A percentile compares a stretch with the other conserved stretches of the same genome.
These are phyloP conservation scores for Calocybe cyanea DNA, from an alignment of 768 basidiomycete species.

Conservation along the genomic window DNA sequence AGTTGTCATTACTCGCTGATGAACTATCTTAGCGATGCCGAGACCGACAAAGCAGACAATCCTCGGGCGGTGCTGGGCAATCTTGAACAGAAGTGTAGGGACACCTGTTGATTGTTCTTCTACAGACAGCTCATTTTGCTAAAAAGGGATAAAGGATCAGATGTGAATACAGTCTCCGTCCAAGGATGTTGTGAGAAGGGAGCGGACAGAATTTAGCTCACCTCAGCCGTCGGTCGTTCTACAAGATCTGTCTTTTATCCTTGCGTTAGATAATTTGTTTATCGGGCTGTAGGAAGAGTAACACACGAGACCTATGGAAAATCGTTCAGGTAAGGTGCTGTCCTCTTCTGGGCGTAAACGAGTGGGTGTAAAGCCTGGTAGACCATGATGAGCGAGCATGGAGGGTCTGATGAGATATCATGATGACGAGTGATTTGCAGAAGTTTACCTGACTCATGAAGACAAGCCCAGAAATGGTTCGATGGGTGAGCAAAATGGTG, in stretches of 20 bases:
- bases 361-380: slow-evolving; percentile 56
- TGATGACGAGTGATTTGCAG: no score
- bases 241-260: slow-evolving; percentile 70
- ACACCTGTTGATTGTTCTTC: slow-evolving; percentile 58
- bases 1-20: slow-evolving; percentile 7
- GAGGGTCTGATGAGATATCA: no score
- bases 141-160: no score
- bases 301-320: slow-evolving; percentile 64
- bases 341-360: slow-evolving; percentile 58
- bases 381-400: no score
- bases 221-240: slow-evolving; percentile 59
- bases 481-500: slow-evolving; percentile 79
- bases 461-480: slow-evolving; percentile 80
- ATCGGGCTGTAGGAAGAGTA: background rate
- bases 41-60: slow-evolving; percentile 80
- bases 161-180: no score
- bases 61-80: slow-evolving; percentile 51
- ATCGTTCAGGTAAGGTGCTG: slow-evolving; percentile 50
- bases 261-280: background rate
- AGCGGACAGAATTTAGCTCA: background rate
- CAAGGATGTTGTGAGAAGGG: background rate
- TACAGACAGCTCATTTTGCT: slow-evolving; percentile 54
- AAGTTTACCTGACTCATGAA: slow-evolving; percentile 57
- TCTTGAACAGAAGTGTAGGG: slow-evolving; percentile 55
- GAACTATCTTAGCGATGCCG: slow-evolving; percentile 45